Conservation (phyloP, 148 eudicot species). For the Rhododendron griersonianum region DNA sequence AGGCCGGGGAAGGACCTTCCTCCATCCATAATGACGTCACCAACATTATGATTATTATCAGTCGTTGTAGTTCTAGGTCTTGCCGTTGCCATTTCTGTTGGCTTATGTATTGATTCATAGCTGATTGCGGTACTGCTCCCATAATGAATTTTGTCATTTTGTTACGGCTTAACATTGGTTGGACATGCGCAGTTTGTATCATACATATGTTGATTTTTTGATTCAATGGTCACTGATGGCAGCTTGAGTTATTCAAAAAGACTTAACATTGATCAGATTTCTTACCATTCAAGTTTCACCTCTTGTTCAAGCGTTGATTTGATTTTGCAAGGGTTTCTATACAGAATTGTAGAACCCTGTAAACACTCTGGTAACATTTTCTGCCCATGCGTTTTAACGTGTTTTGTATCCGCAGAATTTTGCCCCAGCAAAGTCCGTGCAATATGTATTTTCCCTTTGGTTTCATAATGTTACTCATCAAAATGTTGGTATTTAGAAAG, state of each 20-base stretch:
- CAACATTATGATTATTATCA: conserved; percentile 6
- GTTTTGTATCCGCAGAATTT: neutral
- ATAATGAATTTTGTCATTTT: neutral
- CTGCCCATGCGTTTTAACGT: neutral
- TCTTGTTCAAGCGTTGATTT: neutral
- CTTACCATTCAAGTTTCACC: neutral
- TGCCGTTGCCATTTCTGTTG: neutral
- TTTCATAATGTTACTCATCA: no score
- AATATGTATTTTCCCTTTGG: no score
- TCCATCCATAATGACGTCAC: conserved; percentile 21
- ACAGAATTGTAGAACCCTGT: no score
- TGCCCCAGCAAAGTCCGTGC: no score
- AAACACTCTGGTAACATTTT: neutral
- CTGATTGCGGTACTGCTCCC: neutral
- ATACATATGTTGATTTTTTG: neutral
- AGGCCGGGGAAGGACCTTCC: conserved; percentile 71
- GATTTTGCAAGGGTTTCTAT: neutral
- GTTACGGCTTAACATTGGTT: neutral
- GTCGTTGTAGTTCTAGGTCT: neutral
- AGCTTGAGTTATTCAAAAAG: neutral
- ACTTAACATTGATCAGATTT: no score
- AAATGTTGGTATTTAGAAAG: no score
- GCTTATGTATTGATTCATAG: neutral
- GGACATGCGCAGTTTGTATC: neutral
- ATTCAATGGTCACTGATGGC: neutral